Percentiles rank a stretch among this genome's conserved stretches.
phyloP scores from a whole-genome alignment of 2,329 filamentous ascomycete genomes.

The Grosmannia huntii region DNA sequence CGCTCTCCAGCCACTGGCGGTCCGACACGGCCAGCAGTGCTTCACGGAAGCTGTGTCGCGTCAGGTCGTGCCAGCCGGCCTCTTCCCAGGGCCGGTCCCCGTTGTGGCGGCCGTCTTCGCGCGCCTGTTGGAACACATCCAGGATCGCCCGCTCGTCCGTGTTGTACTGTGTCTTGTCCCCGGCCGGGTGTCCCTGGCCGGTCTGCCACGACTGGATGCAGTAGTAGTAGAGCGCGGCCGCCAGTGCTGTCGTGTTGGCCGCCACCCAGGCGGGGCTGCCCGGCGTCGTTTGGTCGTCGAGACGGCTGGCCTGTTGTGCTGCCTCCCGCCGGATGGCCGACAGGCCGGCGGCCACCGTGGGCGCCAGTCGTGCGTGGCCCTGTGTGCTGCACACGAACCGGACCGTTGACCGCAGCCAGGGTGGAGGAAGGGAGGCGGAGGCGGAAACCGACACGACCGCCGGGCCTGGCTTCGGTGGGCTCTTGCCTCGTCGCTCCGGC shows the following conservation, averaged over 20 bases:
- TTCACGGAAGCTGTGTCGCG: slow-evolving; percentile 42
- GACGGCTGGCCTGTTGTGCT: background rate
- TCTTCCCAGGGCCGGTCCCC: too few species aligned
- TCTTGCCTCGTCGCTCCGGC: background rate
- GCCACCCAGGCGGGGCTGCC: slow-evolving; percentile 31
- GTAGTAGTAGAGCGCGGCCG: slow-evolving; percentile 49
- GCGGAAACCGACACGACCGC: too few species aligned
- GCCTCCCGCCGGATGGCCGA: slow-evolving; percentile 34
- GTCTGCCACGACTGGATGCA: slow-evolving; percentile 29
- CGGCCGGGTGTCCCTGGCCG: background rate
- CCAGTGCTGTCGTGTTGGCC: slow-evolving; percentile 36
- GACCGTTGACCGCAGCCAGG: slow-evolving; percentile 59
- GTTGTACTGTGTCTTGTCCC: slow-evolving; percentile 29
- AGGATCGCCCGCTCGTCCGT: slow-evolving; percentile 34
- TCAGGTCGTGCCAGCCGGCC: slow-evolving; percentile 36
- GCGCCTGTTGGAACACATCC: slow-evolving; percentile 21
- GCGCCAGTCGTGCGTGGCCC: slow-evolving; percentile 47
- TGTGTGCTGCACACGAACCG: slow-evolving; percentile 52
- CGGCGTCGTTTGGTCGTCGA: background rate
- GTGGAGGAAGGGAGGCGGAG: slow-evolving; percentile 27
- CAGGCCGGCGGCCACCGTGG: slow-evolving; percentile 63
- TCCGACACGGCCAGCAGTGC: slow-evolving; percentile 48
- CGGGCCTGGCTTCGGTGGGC: background rate
- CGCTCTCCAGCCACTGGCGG: slow-evolving; percentile 41
- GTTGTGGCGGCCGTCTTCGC: background rate